Evolutionary conservation across 2,329 filamentous ascomycete genomes (phyloP), one percentile per base, ranked within the genome.

Genomic region (Emydomyces testavorans): DNA sequence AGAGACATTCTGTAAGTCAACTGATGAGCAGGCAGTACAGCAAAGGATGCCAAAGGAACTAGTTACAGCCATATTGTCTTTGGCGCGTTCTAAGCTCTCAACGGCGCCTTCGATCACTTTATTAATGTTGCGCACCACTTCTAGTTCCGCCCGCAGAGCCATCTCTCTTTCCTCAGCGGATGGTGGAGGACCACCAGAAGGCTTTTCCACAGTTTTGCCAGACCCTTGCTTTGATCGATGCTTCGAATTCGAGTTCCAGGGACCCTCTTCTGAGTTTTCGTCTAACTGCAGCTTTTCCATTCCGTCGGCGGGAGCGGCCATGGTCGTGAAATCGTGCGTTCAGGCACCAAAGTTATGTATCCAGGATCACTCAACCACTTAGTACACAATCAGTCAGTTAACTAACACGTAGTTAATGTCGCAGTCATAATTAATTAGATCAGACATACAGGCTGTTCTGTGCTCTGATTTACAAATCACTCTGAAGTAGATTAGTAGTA

Each of bases 51-150:
- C 18, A 20, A 32, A 32, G 18, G 8, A 11, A 28, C 31, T 20
- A 50, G 7, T 48, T 62, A 72, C 70, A 60, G 69, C 67, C 69
- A 74, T 72, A 50, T 73, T 73, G 15, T 62, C 65, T 54, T 70
- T 72, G 13, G 71, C 71, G 36, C 63, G 64, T 46, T 69, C 66
- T 13, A 73, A 59, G 42, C 70, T 73, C 29, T 60, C 58, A 15
- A 73, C 52, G 10, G 72, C 63, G 4, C 68, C 66, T 54, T 95
- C 87, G 51, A 98, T 85, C 34, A 88, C 82, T 57, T 81, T 76
- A 66, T 98, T 98, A 62, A 96, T 85, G 56, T 83, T 83, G 50
- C 83, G 80, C 26, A 98, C 81, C 40, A 82, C 84, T 53, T 88
- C 81, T 23, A 96, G 71, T 66, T 98, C 92, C 48, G 77, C 80